A percentile compares a stretch with the other conserved stretches of the same genome.
phyloP scores from a whole-genome alignment of 495 filamentous ascomycete species.

The Amorphotheca resinae region DNA sequence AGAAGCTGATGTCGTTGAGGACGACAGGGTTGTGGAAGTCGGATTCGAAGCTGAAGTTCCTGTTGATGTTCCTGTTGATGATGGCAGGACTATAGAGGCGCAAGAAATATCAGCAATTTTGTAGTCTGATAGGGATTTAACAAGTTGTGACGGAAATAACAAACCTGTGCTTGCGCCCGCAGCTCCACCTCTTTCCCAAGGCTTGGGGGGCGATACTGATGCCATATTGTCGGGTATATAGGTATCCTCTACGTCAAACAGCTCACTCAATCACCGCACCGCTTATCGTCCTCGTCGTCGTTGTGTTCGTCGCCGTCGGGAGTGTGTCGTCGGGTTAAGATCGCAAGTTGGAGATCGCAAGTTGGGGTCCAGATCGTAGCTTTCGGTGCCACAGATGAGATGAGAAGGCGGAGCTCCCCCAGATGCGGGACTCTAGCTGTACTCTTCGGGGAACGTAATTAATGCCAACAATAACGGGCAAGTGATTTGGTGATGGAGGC shows the following conservation, averaged over 20 bases:
- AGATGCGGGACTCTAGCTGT: no score
- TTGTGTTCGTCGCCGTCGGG: neutral
- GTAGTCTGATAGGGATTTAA: conserved; percentile 1
- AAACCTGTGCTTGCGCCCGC: conserved; percentile 39
- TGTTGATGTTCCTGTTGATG: conserved; percentile 6
- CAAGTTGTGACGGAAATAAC: conserved; percentile 21
- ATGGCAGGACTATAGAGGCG: conserved; percentile 12
- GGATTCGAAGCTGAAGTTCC: conserved; percentile 12
- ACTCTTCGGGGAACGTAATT: no score
- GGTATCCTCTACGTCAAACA: neutral
- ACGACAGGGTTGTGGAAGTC: conserved; percentile 29
- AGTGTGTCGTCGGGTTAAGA: no score
- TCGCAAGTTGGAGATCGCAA: no score
- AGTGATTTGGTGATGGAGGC: no score
- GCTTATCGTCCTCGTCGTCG: conserved; percentile 1
- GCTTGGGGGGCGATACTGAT: conserved; percentile 70
- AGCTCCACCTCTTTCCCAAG: conserved; percentile 77
- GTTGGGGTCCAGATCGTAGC: no score
- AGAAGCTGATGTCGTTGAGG: conserved; percentile 30
- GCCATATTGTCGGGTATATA: conserved; percentile 9
- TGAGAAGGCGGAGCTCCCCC: no score
- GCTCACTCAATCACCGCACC: neutral
- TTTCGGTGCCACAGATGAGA: no score
- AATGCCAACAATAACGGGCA: no score
- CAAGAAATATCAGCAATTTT: no score